Base-by-base conservation (phyloP, 768 basidiomycete species). In the Coprinopsis sp. region DNA sequence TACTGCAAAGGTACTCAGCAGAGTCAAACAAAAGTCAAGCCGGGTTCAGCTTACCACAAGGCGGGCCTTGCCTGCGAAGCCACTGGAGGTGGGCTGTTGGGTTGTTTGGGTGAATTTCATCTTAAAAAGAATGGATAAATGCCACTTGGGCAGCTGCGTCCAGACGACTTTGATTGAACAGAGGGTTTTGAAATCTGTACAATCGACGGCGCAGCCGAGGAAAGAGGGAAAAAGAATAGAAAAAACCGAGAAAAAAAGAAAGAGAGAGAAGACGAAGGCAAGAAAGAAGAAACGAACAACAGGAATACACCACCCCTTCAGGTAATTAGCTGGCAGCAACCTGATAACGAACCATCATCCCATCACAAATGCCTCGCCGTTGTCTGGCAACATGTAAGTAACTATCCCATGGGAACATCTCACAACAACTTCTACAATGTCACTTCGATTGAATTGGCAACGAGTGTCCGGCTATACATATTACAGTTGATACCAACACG, bases 401-500 rank as follows among this genome's bases (percentile, higher is more conserved):
- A n/a, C 40, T 12, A 7, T 30, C 22, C 34, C 11, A 18, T 37
- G 34, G 10, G 7, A 12, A n/a, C 42, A 41, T 48, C 29, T 51
- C 51, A 33, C 10, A 12, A 47, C 19, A 31, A 52, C 44, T 19
- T n/a, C n/a, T n/a, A n/a, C n/a, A n/a, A n/a, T n/a, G n/a, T n/a
- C n/a, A n/a, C n/a, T n/a, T n/a, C n/a, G n/a, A n/a, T n/a, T n/a
- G n/a, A n/a, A 47, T 36, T 42, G 30, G 31, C 33, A 34, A 36
- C 53, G 51, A 43, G 27, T 33, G 44, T 37, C 46, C 47, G 28
- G 40, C 40, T 47, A 27, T 33, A 30, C 39, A 50, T 44, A 31
- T 45, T 70, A 83, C 47, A 76, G 63, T 50, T 79, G 76, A 69
- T 85, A 90, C 87, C 87, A 89, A 42, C 73, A 77, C 49, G 72